Evolutionary conservation across 495 filamentous ascomycete genomes (phyloP), one percentile per base, ranked within the genome.

Genomic region (Polyplosphaeria fusca): DNA sequence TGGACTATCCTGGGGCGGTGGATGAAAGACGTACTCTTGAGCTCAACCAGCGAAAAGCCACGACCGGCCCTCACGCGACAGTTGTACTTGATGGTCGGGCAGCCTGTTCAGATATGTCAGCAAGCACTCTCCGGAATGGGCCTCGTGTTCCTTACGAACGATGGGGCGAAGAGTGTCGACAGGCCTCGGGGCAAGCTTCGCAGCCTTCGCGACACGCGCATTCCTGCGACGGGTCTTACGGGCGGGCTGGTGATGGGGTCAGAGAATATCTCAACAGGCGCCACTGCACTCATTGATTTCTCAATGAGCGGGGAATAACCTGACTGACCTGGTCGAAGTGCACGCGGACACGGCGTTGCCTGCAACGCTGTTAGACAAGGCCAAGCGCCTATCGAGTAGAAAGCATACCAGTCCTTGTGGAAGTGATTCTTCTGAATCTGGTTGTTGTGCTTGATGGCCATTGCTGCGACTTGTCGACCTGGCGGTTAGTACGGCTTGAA

Each of bases 251-350:
- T 66, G 46, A 50, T 56, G 61, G 52, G 45, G 67, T 74, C 62
- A 69, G 39, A 75, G 69, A 66, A 66, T 51, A 47, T 59, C 43
- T 42, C 44, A 18, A 50, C 70, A 73, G 71, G 71, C 71, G 71
- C 71, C 71, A 70, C 69, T 67, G 55, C 70, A 71, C 71, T 71
- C 67, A 68, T 28, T 54, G 64, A 68, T 26, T 53, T 48, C n/a
- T n/a, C 44, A 41, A 55, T 68, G 68, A 73, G 71, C 68, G 68
- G 64, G 60, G 69, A 75, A 73, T 75, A 91, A 97, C 91, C 92
- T 97, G 69, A 74, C 72, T 74, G 91, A 97, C 92, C 92, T 98
- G 93, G 81, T 98, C 89, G 81, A 98, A 98, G 82, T 97, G 94
- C 74, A 84, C 83, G 77, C 91, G 88, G 67, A 98, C 93, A 79